phyloP scores from a whole-genome alignment of 495 filamentous ascomycete genomes.

The Friedmanniomyces simplex region DNA sequence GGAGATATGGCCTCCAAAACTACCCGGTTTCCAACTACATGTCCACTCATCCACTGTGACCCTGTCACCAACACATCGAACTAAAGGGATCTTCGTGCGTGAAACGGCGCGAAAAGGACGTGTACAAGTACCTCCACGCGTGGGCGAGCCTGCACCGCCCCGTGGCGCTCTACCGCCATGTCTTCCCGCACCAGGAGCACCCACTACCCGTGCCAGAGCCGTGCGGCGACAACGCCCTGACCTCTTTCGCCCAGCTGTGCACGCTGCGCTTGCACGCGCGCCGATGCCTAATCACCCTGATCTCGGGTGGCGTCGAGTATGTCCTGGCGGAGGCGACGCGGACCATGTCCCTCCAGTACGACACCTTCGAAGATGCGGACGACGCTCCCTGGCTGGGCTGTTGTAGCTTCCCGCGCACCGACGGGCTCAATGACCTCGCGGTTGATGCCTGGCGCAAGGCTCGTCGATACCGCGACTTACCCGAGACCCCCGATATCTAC shows the following conservation, averaged over 20 bases:
- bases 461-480: neutral
- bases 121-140: slow-evolving; percentile 1
- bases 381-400: slow-evolving; percentile 27
- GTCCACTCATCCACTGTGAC: no score
- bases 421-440: slow-evolving; percentile 4
- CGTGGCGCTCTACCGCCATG: slow-evolving; percentile 1
- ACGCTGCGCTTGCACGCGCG: slow-evolving; percentile 32
- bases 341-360: slow-evolving; percentile 19
- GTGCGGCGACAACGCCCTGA: slow-evolving; percentile 22
- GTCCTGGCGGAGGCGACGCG: slow-evolving; percentile 32
- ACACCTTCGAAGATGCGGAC: slow-evolving; percentile 9
- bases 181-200: neutral
- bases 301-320: slow-evolving; percentile 30
- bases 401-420: slow-evolving; percentile 3
- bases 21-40: no score
- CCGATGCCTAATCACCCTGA: slow-evolving; percentile 35
- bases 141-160: neutral
- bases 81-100: no score
- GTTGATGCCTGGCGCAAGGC: slow-evolving; percentile 4
- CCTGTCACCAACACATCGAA: no score
- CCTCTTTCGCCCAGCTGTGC: slow-evolving; percentile 37
- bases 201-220: neutral
- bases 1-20: neutral
- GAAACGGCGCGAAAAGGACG: slow-evolving; percentile 1
- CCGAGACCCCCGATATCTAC: neutral